phyloP scores from a whole-genome alignment of 495 filamentous ascomycete genomes.

The Aspergillus steynii region DNA sequence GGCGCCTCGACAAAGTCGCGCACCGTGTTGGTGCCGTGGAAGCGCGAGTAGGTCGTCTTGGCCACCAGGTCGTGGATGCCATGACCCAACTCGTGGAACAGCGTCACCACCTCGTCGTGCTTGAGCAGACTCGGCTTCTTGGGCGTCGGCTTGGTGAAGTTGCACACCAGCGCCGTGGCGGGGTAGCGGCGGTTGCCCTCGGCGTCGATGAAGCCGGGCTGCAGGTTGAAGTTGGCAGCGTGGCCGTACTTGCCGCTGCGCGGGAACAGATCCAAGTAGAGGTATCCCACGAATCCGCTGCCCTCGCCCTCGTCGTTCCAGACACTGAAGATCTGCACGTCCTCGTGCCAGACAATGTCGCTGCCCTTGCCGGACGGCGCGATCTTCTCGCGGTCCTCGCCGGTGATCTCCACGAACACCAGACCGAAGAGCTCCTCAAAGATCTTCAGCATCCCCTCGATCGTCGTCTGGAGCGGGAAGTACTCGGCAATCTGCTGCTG shows the following conservation, averaged over 20 bases:
- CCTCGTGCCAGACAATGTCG: constrained; percentile 72
- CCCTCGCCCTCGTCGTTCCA: constrained; percentile 69
- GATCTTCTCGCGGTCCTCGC: constrained; percentile 56
- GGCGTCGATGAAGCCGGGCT: constrained; percentile 63
- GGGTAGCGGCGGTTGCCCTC: constrained; percentile 64
- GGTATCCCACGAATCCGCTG: constrained; percentile 66
- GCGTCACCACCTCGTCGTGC: constrained; percentile 68
- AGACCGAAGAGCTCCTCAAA: constrained; percentile 94
- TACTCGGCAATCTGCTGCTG: constrained; percentile 90
- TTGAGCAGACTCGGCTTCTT: constrained; percentile 71
- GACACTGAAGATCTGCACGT: constrained; percentile 68
- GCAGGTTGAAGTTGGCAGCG: constrained; percentile 77
- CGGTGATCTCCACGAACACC: constrained; percentile 79
- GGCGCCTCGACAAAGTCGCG: constrained; percentile 75
- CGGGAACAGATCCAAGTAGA: constrained; percentile 69
- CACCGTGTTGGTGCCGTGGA: constrained; percentile 72
- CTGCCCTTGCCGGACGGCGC: constrained; percentile 58
- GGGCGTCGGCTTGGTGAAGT: constrained; percentile 68
- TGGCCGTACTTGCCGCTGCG: constrained; percentile 69
- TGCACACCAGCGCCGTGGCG: constrained; percentile 69
- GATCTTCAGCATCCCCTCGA: constrained; percentile 88
- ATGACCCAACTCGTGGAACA: constrained; percentile 76
- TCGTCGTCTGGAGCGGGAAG: constrained; percentile 83
- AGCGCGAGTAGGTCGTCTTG: constrained; percentile 65
- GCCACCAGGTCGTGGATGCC: constrained; percentile 74